A percentile compares a stretch with the other conserved stretches of the same genome.
These are phyloP conservation scores for Polygonum maritimum DNA, from an alignment of 148 eudicot genomes.

Conservation along the genomic window DNA sequence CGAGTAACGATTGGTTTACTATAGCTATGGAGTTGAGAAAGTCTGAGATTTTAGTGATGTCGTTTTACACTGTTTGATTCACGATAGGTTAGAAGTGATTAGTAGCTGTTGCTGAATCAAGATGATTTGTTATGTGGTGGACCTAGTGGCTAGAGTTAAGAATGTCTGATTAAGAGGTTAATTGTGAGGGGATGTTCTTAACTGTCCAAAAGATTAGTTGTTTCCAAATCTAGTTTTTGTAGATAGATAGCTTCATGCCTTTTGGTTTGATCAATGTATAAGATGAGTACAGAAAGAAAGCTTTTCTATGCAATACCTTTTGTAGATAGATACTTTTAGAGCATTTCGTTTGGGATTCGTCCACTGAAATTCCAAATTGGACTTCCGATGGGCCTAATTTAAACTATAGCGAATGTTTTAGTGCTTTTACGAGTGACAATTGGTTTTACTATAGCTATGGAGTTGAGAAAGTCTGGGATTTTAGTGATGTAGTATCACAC, in stretches of 20 bases:
- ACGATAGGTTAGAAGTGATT: background rate
- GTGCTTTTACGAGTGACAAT: background rate
- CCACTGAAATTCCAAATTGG: background rate
- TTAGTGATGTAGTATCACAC: background rate
- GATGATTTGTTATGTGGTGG: background rate
- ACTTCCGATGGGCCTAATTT: background rate
- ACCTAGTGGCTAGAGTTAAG: background rate
- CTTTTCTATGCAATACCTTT: background rate
- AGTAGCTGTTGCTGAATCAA: background rate
- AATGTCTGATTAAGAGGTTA: background rate
- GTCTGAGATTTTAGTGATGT: background rate
- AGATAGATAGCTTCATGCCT: background rate
- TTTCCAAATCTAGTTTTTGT: background rate
- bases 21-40: background rate
- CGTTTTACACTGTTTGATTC: background rate
- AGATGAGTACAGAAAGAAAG: background rate
- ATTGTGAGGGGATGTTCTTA: background rate
- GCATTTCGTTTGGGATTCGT: background rate
- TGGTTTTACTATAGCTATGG: background rate
- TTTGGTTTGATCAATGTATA: background rate
- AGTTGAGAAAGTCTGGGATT: background rate
- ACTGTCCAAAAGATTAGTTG: background rate
- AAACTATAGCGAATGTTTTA: background rate
- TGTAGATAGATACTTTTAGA: background rate
- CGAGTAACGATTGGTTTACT: background rate